Evolutionary conservation across 495 filamentous ascomycete species (phyloP), one percentile per base, ranked within the genome.

Genomic region (Neurospora sp.): DNA sequence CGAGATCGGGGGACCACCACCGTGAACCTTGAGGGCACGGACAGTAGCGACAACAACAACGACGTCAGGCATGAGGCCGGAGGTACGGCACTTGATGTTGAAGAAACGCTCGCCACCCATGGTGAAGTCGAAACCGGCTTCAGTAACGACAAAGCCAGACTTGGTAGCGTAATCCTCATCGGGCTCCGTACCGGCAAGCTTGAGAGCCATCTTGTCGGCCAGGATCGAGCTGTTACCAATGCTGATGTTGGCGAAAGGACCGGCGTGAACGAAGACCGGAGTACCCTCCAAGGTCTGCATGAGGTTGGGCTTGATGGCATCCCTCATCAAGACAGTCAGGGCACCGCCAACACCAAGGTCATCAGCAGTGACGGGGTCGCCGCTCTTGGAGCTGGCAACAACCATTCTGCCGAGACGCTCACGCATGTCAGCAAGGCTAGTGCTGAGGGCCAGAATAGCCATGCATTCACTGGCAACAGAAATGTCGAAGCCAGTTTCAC

Each of bases 41-140:
- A 98, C 93, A 3, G 96, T 99, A 68, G 96, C 94, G 35, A 99
- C 96, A 71, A 99, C 90, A 42, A 99, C 93, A 18, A 97, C 94
- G 4, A 92, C 91, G 78, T 99, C 96, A 8, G 96, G 96, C 1
- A 92, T 90, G 45, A 99, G 87, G 22, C 96, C 96, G 18, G 94
- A 97, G 39, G 93, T 93, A 65, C 96, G 91, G 85, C 96, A 98
- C 87, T 99, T 99, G 84, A 99, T 98, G 84, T 99, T 98, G 90
- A 99, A 98, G 87, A 99, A 99, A 39, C 96, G 91, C 87, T 99
- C 96, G 70, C 96, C 96, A 73, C 96, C 96, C 96, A 99, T 99
- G 69, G 96, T 98, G 83, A 99, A 99, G 81, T 99, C 96, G 81
- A 99, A 99, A 9, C 96, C 96, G 65, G 96, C 95, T 82, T 99